Evolutionary conservation across 2,329 filamentous ascomycete genomes (phyloP).

Genomic region (Daldinia eschscholtzii): DNA sequence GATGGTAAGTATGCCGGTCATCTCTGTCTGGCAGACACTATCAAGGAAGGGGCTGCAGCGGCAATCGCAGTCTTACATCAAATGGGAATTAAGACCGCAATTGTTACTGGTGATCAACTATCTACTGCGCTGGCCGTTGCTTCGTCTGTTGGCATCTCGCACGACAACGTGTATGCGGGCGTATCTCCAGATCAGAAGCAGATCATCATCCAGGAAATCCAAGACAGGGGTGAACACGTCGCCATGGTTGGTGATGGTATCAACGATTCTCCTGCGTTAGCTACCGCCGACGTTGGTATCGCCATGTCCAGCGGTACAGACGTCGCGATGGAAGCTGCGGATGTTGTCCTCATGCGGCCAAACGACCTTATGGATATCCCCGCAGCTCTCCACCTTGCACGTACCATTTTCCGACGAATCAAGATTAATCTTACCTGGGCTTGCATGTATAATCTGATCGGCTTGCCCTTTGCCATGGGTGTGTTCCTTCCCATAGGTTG

Average conservation of each 20-base stretch:
- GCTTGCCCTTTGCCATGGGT: conserved; percentile 96
- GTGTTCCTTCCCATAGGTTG: conserved; percentile 91
- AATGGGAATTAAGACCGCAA: conserved; percentile 88
- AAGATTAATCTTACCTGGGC: conserved; percentile 94
- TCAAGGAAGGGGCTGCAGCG: conserved; percentile 88
- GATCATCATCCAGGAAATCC: conserved; percentile 81
- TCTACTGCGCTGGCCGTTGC: conserved; percentile 89
- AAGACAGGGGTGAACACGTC: conserved; percentile 79
- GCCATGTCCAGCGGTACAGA: conserved; percentile 93
- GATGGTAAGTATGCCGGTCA: conserved; percentile 84
- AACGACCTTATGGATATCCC: conserved; percentile 95
- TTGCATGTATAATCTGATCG: conserved; percentile 91
- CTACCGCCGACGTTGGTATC: conserved; percentile 92
- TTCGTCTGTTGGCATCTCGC: conserved; percentile 81
- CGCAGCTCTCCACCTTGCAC: conserved; percentile 82
- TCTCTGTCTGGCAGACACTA: conserved; percentile 86
- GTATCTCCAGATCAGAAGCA: conserved; percentile 94
- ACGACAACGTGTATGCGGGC: conserved; percentile 83
- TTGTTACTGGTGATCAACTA: conserved; percentile 93
- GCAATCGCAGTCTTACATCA: conserved; percentile 83
- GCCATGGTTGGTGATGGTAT: conserved; percentile 99
- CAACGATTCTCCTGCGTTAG: conserved; percentile 96
- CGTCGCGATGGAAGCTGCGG: conserved; percentile 96
- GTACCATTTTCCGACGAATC: conserved; percentile 90
- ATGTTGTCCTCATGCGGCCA: conserved; percentile 94